phyloP scores from a whole-genome alignment of 129 eudicot species.

The Logfia minima region DNA sequence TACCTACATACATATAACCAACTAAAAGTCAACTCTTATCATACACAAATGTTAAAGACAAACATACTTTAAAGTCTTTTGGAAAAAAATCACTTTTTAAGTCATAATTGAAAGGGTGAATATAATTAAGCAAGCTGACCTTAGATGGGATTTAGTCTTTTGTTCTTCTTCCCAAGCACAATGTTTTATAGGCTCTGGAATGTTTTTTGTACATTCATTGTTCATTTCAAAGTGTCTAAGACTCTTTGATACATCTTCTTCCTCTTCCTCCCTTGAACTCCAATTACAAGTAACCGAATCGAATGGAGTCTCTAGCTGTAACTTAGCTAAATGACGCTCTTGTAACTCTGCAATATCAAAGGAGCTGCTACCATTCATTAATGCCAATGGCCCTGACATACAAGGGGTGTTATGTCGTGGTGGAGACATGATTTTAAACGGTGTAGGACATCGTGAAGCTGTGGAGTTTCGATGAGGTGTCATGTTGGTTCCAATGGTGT shows the following conservation, averaged over 20 bases:
- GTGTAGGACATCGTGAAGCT: conserved; percentile 74
- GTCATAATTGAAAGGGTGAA: neutral
- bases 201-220: conserved; percentile 46
- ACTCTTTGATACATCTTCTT: conserved; percentile 86
- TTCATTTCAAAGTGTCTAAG: conserved; percentile 70
- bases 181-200: conserved; percentile 47
- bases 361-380: conserved; percentile 21
- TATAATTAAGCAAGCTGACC: conserved; percentile 30
- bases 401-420: conserved; percentile 80
- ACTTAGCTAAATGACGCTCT: conserved; percentile 75
- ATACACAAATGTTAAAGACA: neutral
- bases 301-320: conserved; percentile 41
- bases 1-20: conserved; percentile 43
- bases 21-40: neutral
- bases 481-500: conserved; percentile 84
- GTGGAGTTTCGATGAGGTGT: conserved; percentile 66
- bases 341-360: conserved; percentile 57
- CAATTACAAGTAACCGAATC: conserved; percentile 53
- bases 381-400: conserved; percentile 56
- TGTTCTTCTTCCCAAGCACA: conserved; percentile 79
- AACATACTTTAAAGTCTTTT: no score
- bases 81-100: no score
- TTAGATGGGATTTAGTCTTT: conserved; percentile 52
- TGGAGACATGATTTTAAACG: conserved; percentile 60
- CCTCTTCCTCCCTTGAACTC: conserved; percentile 92